Base-by-base conservation (phyloP, 441 rosid genomes). In the Macaranga tanarius region DNA sequence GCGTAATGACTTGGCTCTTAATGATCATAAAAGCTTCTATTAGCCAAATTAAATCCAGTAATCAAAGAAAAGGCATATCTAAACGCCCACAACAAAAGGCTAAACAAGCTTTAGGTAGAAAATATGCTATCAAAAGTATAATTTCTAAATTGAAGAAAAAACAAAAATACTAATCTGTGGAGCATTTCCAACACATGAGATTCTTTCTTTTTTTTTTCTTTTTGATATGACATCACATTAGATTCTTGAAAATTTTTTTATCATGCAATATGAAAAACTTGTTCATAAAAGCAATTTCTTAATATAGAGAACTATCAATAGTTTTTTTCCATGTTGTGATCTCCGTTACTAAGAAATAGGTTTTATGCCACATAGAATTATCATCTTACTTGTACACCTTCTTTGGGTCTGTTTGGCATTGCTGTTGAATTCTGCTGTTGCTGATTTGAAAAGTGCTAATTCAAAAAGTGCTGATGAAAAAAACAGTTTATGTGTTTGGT, bases 221-320 rank as follows among this genome's bases (percentile, higher is more conserved):
- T 34, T 34, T 34, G 0, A 34, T 34, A 34, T 34, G 7, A 34
- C 6, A 34, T 34, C 38, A 34, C 38, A 34, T 50, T 31, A 67
- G 60, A 42, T 28, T 28, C 20, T 58, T 15, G 5, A 57, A 45
- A 19, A 15, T 13, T 5, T 2, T 10, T 44, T 25, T 25, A 17
- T 31, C 0, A 44, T 34, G 59, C 11, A 48, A 19, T 12, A 57
- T 57, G 52, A 48, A 48, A 52, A 48, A 28, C 67, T 70, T 54
- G 58, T 77, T 42, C 42, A 58, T 48, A 58, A 58, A 58, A 25
- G 31, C 19, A 25, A 52, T 13, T 65, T 48, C 55, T 65, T 42
- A 4, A 13, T 12, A 47, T 48, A 48, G 19, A 15, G 52, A 25
- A 47, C 26, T 48, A 65, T 48, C 1, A 44, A 48, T 10, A 48